Conservation (phyloP, 495 filamentous ascomycete genomes). For the Penicillium herquei region DNA sequence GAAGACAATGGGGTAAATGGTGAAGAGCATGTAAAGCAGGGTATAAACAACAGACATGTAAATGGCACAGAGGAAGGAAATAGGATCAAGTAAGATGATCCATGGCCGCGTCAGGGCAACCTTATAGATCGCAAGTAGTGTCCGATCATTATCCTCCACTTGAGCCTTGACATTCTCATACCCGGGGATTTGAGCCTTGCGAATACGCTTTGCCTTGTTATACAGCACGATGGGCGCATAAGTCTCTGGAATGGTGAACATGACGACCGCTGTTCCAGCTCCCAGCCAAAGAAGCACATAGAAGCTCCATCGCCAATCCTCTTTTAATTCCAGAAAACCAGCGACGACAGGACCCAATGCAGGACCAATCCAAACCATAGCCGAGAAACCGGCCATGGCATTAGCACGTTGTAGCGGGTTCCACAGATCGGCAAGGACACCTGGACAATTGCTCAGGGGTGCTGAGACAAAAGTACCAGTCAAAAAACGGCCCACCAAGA, state of each 20-base stretch:
- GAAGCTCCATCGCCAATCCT: constrained; percentile 50
- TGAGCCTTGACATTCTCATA: constrained; percentile 48
- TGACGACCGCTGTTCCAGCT: constrained; percentile 32
- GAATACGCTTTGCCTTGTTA: constrained; percentile 35
- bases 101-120: constrained; percentile 50
- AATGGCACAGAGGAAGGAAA: constrained; percentile 46
- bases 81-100: constrained; percentile 43
- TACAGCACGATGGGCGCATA: constrained; percentile 25
- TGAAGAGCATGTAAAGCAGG: constrained; percentile 54
- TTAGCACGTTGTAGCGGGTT: constrained; percentile 49
- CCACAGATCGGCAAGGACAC: constrained; percentile 55
- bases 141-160: constrained; percentile 38
- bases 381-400: constrained; percentile 49
- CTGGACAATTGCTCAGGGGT: constrained; percentile 47
- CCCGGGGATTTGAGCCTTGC: constrained; percentile 33
- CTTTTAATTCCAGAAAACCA: constrained; percentile 44
- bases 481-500: constrained; percentile 52
- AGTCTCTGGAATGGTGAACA: constrained; percentile 47
- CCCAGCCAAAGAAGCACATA: constrained; percentile 48
- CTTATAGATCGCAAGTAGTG: constrained; percentile 45
- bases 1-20: constrained; percentile 20
- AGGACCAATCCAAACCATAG: constrained; percentile 36
- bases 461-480: constrained; percentile 51
- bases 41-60: constrained; percentile 54
- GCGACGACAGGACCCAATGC: constrained; percentile 36